Base-by-base conservation (phyloP, 768 basidiomycete genomes). In the Russula dissimulans region DNA sequence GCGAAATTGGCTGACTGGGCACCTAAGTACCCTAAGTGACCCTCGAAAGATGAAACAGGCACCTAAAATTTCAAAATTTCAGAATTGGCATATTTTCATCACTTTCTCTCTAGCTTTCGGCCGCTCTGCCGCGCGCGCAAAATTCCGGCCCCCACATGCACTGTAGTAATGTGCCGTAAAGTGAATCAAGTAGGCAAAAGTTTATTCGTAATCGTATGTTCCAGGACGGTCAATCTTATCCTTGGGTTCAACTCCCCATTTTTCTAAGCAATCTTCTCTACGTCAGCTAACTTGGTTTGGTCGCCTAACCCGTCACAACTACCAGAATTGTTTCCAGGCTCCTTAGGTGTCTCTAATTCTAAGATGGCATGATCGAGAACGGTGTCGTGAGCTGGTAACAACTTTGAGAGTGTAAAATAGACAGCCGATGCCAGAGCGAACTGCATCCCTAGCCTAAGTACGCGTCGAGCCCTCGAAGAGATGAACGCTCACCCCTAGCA, bases 401-500 rank as follows among this genome's bases (percentile, higher is more conserved):
- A 31, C 22, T 39, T 57, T 29, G 65, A 66, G 18, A 66, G 48
- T 10, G 42, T 50, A n/a, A 51, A 60, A 41, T 60, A 56, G 18
- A 64, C 59, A 12, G 18, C 44, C 4, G 65, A 66, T 5, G 65
- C 65, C 22, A 64, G 38, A 29, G 53, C 22, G 31, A 64, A 55
- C 65, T 66, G 42, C 29, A 31, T n/a, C 22, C 26, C 48, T 15
- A 11, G 15, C 9, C 14, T 36, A 17, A 56, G 26, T 42, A 9
- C 8, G 38, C 12, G 15, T 48, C 45, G 22, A 38, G 15, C 12
- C 39, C 12, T 2, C 17, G n/a, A 53, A 15, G 34, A 26, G 22
- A 26, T 38, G 15, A 55, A 10, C 5, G 22, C 39, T 54, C 71
- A 89, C 87, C 57, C 87, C 86, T 67, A 84, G 88, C 22, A 92